Conservation (phyloP, 2,329 filamentous ascomycete species). For the Esteya vermicola region DNA sequence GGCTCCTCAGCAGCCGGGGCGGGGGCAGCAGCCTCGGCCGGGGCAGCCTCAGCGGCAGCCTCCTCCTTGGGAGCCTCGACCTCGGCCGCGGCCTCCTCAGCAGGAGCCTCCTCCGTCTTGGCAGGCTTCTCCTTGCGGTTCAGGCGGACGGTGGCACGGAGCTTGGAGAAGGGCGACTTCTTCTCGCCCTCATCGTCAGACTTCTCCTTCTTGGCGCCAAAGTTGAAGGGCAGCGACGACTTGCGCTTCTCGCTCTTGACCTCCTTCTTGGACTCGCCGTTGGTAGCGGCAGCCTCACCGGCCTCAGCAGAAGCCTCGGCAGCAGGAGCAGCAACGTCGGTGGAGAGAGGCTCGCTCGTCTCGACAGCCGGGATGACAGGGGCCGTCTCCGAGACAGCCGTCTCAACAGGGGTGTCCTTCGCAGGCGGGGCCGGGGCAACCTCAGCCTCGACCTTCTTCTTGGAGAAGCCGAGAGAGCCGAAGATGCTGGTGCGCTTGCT, state of each 20-base stretch:
- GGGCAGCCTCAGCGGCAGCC: slow-evolving; percentile 17
- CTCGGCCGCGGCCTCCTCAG: slow-evolving; percentile 13
- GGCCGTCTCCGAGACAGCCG: slow-evolving; percentile 33
- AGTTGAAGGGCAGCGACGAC: slow-evolving; percentile 62
- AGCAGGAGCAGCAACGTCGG: slow-evolving; percentile 35
- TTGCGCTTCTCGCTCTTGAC: slow-evolving; percentile 66
- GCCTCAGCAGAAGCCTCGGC: slow-evolving; percentile 21
- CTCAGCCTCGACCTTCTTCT: slow-evolving; percentile 41
- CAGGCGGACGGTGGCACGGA: slow-evolving; percentile 41
- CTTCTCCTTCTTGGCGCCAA: slow-evolving; percentile 61
- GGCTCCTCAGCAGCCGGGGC: slow-evolving; percentile 17
- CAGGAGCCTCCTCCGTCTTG: slow-evolving; percentile 20
- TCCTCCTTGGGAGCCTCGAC: not conserved
- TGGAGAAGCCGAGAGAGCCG: slow-evolving; percentile 39
- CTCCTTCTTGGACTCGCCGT: slow-evolving; percentile 45
- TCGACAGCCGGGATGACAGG: slow-evolving; percentile 47
- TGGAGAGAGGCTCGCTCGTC: slow-evolving; percentile 38
- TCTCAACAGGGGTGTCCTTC: slow-evolving; percentile 27
- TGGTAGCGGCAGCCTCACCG: slow-evolving; percentile 27
- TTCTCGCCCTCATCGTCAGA: slow-evolving; percentile 51
- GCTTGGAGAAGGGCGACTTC: slow-evolving; percentile 46
- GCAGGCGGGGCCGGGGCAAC: slow-evolving; percentile 24
- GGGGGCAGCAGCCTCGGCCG: slow-evolving; percentile 14
- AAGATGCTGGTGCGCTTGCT: slow-evolving; percentile 42
- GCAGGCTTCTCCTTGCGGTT: slow-evolving; percentile 30